A percentile compares a stretch with the other conserved stretches of the same genome.
Conservation (phyloP, 2,329 filamentous ascomycete species). For the Dactylonectria macrodidyma region DNA sequence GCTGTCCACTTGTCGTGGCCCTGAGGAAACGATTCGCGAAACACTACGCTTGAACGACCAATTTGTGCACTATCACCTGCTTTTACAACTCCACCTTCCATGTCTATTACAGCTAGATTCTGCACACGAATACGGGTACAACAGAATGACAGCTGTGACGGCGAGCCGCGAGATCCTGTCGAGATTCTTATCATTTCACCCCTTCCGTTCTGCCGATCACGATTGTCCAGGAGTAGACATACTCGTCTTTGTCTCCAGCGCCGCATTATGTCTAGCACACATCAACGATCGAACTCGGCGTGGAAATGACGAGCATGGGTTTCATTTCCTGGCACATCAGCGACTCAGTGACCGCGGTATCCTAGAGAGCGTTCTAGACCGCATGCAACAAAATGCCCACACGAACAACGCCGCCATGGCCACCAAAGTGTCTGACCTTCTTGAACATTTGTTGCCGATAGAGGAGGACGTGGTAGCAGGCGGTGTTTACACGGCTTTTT, state of each 20-base stretch:
- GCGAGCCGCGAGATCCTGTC: conserved; percentile 66
- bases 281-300: conserved; percentile 44
- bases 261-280: conserved; percentile 65
- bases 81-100: conserved; percentile 68
- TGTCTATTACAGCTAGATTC: conserved; percentile 62
- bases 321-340: conserved; percentile 57
- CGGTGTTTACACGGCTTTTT: conserved; percentile 39
- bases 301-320: conserved; percentile 22
- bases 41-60: conserved; percentile 59
- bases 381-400: conserved; percentile 54
- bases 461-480: conserved; percentile 55
- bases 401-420: conserved; percentile 57
- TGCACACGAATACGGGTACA: conserved; percentile 59
- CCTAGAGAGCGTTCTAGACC: conserved; percentile 53
- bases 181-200: conserved; percentile 62
- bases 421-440: conserved; percentile 55
- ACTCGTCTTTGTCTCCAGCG: conserved; percentile 63
- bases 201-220: conserved; percentile 55
- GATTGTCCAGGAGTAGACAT: conserved; percentile 66
- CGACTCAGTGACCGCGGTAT: conserved; percentile 59
- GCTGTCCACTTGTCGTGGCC: conserved; percentile 29
- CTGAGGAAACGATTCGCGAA: conserved; percentile 46
- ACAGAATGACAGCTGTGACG: conserved; percentile 59
- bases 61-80: conserved; percentile 64
- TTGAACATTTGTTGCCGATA: conserved; percentile 59